A percentile compares a stretch with the other conserved stretches of the same genome.
Evolutionary conservation across 306 rosid genomes (phyloP).

Genomic region (Canavalia ensiformis): DNA sequence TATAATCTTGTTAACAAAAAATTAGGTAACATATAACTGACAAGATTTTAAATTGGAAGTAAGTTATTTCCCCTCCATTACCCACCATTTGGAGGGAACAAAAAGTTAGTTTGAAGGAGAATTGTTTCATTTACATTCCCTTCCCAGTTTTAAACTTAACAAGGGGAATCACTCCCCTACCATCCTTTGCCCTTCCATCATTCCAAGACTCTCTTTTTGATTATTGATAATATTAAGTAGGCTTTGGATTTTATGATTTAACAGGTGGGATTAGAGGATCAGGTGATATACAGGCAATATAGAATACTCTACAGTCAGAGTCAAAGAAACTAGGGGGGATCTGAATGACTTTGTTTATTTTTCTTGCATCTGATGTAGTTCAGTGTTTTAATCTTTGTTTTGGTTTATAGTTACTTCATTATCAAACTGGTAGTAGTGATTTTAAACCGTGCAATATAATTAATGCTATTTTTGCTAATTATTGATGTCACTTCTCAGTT

Average conservation of each 20-base stretch:
- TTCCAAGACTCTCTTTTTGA: conserved; percentile 32
- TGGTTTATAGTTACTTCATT: conserved; percentile 16
- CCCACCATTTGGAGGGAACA: background rate
- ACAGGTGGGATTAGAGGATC: conserved; percentile 15
- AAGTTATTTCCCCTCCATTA: background rate
- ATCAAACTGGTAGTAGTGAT: background rate
- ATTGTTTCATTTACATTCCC: conserved; percentile 30
- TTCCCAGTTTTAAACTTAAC: conserved; percentile 16
- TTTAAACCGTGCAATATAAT: conserved; percentile 1
- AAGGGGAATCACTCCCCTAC: conserved; percentile 15
- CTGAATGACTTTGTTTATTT: background rate
- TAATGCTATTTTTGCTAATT: conserved; percentile 40
- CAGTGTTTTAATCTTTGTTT: conserved; percentile 28
- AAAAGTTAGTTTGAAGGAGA: background rate
- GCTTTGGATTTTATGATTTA: conserved; percentile 11
- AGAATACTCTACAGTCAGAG: background rate
- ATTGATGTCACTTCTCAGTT: conserved; percentile 58
- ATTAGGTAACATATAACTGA: conserved; percentile 4
- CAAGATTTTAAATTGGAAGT: conserved; percentile 18
- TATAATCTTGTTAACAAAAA: background rate
- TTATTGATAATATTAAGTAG: background rate
- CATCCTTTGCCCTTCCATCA: background rate
- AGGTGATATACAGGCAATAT: background rate
- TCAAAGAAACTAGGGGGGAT: background rate
- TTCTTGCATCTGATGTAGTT: background rate